These are phyloP conservation scores for Fusarium newnesense DNA, from an alignment of 2,329 filamentous ascomycete species.

Conservation along the genomic window DNA sequence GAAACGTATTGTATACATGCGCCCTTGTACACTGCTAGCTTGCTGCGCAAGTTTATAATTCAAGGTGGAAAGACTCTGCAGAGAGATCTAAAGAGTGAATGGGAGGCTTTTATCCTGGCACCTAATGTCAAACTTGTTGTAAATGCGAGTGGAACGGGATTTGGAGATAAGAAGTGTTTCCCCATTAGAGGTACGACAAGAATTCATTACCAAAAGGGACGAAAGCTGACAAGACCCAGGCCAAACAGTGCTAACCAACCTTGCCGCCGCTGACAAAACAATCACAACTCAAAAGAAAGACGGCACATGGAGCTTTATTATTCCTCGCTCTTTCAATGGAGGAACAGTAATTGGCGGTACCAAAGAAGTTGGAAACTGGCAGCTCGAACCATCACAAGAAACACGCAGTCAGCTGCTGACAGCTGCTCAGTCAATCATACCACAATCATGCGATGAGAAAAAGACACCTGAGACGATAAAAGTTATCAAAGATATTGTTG, in stretches of 20 bases:
- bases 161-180: slow-evolving; percentile 48
- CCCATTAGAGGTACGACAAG: slow-evolving; percentile 45
- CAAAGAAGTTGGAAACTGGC: slow-evolving; percentile 69
- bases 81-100: slow-evolving; percentile 44
- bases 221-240: slow-evolving; percentile 33
- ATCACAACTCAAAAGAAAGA: slow-evolving; percentile 72
- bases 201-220: accelerated
- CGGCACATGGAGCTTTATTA: slow-evolving; percentile 70
- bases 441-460: slow-evolving; percentile 7
- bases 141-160: slow-evolving; percentile 50
- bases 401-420: slow-evolving; percentile 51
- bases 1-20: slow-evolving; percentile 65
- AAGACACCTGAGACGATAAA: slow-evolving; percentile 22
- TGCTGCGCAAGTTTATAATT: slow-evolving; percentile 48
- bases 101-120: slow-evolving; percentile 45
- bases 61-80: slow-evolving; percentile 45
- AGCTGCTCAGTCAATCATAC: slow-evolving; percentile 21
- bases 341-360: slow-evolving; percentile 75
- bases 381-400: slow-evolving; percentile 57
- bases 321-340: slow-evolving; percentile 69
- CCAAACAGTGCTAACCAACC: slow-evolving; percentile 52
- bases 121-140: slow-evolving; percentile 42
- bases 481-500: slow-evolving; percentile 58
- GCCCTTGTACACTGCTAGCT: slow-evolving; percentile 60
- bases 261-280: slow-evolving; percentile 47